These are phyloP conservation scores for Leptographium lundbergii DNA, from an alignment of 2,329 filamentous ascomycete genomes.

Conservation along the genomic window DNA sequence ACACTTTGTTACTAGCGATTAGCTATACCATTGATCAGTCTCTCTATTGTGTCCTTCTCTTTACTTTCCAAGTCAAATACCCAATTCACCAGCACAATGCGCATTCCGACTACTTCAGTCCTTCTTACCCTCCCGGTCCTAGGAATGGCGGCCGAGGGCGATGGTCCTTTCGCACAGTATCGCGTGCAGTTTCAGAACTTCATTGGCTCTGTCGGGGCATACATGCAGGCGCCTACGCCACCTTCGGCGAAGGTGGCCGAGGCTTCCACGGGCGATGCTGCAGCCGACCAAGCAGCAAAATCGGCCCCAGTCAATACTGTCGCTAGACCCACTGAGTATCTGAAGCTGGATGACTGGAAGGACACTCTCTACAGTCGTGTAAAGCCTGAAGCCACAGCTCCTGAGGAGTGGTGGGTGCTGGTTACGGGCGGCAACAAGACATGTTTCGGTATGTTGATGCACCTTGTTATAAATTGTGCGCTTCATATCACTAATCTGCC, in stretches of 20 bases:
- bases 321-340: slow-evolving; percentile 35
- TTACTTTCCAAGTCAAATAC: background rate
- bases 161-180: slow-evolving; percentile 39
- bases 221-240: slow-evolving; percentile 30
- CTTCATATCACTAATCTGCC: background rate
- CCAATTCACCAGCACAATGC: slow-evolving; percentile 31
- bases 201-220: slow-evolving; percentile 44
- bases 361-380: slow-evolving; percentile 51
- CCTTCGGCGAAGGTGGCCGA: background rate
- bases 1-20: too few species aligned
- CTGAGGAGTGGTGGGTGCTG: slow-evolving; percentile 66
- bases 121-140: slow-evolving; percentile 44
- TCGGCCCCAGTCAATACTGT: slow-evolving; percentile 18
- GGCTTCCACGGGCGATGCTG: background rate
- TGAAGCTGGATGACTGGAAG: slow-evolving; percentile 62
- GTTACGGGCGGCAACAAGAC: slow-evolving; percentile 68
- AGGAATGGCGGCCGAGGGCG: slow-evolving; percentile 32
- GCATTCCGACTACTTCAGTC: slow-evolving; percentile 37
- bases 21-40: too few species aligned
- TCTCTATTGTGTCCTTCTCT: background rate
- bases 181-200: slow-evolving; percentile 52
- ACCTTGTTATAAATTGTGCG: background rate
- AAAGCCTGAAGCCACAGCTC: slow-evolving; percentile 42
- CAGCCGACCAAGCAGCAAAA: slow-evolving; percentile 9
- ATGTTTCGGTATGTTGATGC: slow-evolving; percentile 47